phyloP scores from a whole-genome alignment of 148 eudicot genomes.

The Persicaria tinctoria region DNA sequence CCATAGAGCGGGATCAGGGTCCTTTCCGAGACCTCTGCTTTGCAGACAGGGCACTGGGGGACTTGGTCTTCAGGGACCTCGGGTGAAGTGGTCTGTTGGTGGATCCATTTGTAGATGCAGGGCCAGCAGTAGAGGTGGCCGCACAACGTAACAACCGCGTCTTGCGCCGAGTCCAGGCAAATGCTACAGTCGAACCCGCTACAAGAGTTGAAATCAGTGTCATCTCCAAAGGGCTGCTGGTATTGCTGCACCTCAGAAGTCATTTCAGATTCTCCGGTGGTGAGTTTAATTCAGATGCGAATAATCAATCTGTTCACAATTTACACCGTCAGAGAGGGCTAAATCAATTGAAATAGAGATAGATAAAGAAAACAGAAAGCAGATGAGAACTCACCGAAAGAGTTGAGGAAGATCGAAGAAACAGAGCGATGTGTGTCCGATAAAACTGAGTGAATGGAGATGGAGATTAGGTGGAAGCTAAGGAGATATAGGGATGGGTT shows the following conservation, averaged over 20 bases:
- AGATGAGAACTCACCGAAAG: no score
- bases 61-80: conserved; percentile 22
- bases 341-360: no score
- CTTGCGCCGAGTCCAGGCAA: conserved; percentile 61
- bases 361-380: no score
- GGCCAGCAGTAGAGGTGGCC: conserved; percentile 98
- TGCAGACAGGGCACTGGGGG: conserved; percentile 83
- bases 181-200: conserved; percentile 81
- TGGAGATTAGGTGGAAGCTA: no score
- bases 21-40: conserved; percentile 40
- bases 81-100: conserved; percentile 23
- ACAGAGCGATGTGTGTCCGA: no score
- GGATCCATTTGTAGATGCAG: conserved; percentile 81
- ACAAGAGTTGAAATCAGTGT: conserved; percentile 20
- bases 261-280: no score
- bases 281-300: no score
- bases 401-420: no score
- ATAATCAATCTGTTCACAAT: no score
- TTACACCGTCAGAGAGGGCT: no score
- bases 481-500: no score
- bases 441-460: no score
- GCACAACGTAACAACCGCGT: conserved; percentile 81
- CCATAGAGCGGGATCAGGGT: conserved; percentile 67
- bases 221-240: conserved; percentile 7
- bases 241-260: not conserved